These are phyloP conservation scores for Stropharia rugosoannulata DNA, from an alignment of 768 basidiomycete species.

Conservation along the genomic window DNA sequence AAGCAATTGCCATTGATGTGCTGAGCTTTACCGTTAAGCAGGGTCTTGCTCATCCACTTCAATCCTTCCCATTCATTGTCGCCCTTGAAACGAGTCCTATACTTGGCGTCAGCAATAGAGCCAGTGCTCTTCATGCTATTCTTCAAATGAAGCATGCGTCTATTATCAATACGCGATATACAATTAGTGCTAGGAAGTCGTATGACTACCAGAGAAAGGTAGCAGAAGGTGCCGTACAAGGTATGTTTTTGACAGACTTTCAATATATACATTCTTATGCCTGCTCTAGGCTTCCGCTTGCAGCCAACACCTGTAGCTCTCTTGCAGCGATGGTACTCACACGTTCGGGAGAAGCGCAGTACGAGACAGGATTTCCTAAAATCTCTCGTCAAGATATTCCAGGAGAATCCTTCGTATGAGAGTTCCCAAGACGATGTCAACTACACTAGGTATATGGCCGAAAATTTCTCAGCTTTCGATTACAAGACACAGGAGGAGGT, in stretches of 20 bases:
- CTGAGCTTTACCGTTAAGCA: conserved; percentile 92
- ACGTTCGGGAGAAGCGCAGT: conserved; percentile 88
- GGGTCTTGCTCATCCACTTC: conserved; percentile 92
- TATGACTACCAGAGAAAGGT: conserved; percentile 81
- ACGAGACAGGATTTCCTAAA: conserved; percentile 87
- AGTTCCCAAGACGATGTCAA: conserved; percentile 81
- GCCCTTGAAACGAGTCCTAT: conserved; percentile 88
- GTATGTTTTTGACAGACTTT: conserved; percentile 29
- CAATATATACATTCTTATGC: conserved; percentile 3
- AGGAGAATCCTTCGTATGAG: conserved; percentile 58
- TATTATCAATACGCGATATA: conserved; percentile 82
- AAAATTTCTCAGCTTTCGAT: conserved; percentile 89
- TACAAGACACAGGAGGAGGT: conserved; percentile 97
- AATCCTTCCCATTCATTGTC: conserved; percentile 91
- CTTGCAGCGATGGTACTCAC: conserved; percentile 86
- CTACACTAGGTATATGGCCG: conserved; percentile 90
- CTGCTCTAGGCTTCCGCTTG: conserved; percentile 57
- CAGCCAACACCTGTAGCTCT: conserved; percentile 69
- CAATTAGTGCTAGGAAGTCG: conserved; percentile 75
- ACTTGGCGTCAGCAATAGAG: conserved; percentile 62
- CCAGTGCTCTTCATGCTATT: conserved; percentile 75
- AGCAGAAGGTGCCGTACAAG: conserved; percentile 46
- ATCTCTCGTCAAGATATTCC: conserved; percentile 78
- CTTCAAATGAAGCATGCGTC: conserved; percentile 89
- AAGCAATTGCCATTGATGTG: conserved; percentile 85